These are phyloP conservation scores for Geosiphon pyriformis DNA, from an alignment of 192 early-diverging fungal genomes.

Conservation along the genomic window DNA sequence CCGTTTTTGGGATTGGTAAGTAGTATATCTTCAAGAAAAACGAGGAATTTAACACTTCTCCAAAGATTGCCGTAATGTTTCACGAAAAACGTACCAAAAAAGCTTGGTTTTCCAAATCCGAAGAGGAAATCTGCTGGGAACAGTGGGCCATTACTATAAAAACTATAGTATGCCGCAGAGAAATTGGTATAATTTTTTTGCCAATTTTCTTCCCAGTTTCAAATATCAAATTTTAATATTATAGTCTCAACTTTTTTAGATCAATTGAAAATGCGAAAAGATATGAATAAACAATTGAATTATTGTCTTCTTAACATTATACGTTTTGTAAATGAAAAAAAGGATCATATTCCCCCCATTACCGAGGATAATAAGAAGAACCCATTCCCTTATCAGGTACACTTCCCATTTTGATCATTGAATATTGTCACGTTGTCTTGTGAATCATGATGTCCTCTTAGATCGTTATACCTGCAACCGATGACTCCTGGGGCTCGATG, in stretches of 20 bases:
- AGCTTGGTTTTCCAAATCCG: constrained; percentile 52
- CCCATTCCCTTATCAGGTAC: constrained; percentile 59
- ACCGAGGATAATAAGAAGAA: constrained; percentile 52
- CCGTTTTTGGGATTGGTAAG: no score
- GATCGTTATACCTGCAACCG: constrained; percentile 45
- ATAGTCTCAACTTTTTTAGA: no score
- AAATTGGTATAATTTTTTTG: constrained; percentile 35
- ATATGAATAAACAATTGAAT: constrained; percentile 41
- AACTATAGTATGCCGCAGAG: constrained; percentile 38
- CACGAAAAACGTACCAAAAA: constrained; percentile 57
- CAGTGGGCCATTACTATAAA: constrained; percentile 55
- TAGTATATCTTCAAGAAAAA: no score
- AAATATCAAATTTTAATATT: no score
- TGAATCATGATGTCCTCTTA: constrained; percentile 22
- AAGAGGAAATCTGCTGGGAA: constrained; percentile 57
- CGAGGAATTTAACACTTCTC: no score
- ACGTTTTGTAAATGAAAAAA: constrained; percentile 53
- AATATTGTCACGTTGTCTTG: not conserved
- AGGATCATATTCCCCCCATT: constrained; percentile 62
- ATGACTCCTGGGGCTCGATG: constrained; percentile 54
- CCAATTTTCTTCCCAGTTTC: not conserved
- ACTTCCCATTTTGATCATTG: not conserved
- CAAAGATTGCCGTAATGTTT: constrained; percentile 60
- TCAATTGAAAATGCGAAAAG: constrained; percentile 35
- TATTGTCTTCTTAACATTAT: constrained; percentile 46